Base-by-base conservation (phyloP, 352 stramenopile genomes). In the Pythium sp. region DNA sequence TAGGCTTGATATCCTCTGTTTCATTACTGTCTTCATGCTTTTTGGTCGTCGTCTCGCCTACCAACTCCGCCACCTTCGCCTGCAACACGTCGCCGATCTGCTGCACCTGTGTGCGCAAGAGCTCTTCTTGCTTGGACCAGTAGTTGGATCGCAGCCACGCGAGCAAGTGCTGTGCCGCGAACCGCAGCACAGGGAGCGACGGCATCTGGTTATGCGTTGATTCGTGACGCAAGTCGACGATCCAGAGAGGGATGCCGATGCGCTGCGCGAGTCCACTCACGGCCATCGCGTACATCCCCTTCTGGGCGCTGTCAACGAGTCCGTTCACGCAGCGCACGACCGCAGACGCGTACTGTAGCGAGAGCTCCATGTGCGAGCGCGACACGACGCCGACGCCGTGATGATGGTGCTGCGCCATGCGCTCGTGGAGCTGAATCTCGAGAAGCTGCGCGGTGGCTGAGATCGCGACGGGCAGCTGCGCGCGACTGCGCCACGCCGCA, bases 171-270 rank as follows among this genome's bases (percentile, higher is more conserved):
- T 87, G 76, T 5, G 91, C 81, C 20, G 90, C 91, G 28, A 98
- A 88, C 32, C 91, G 84, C 20, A 98, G 82, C 41, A 97, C 83
- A 5, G 87, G 78, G 7, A 98, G 72, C 46, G 90, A 91, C n/a
- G 94, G 94, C 53, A 98, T 72, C 58, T 96, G 86, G 76, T 97
- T 98, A 71, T 98, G 94, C 20, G 92, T 96, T 26, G 92, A 93
- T 65, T 98, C 93, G 70, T 98, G 94, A 30, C 94, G 87, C 69
- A 98, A 68, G 61, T 98, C 93, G 30, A 98, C 94, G 65, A 98
- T 84, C 94, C 94, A 98, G 11, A 91, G 73, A 32, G 94, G 94
- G 53, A 98, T 92, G 62, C 94, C 94, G 22, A 98, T 92, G 41
- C 93, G 82, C 47, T 92, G 79, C 59, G 92, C 96, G 55, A 95